Base-by-base conservation (phyloP, 192 early-diverging fungal genomes). In the Pilobolus umbonatus region DNA sequence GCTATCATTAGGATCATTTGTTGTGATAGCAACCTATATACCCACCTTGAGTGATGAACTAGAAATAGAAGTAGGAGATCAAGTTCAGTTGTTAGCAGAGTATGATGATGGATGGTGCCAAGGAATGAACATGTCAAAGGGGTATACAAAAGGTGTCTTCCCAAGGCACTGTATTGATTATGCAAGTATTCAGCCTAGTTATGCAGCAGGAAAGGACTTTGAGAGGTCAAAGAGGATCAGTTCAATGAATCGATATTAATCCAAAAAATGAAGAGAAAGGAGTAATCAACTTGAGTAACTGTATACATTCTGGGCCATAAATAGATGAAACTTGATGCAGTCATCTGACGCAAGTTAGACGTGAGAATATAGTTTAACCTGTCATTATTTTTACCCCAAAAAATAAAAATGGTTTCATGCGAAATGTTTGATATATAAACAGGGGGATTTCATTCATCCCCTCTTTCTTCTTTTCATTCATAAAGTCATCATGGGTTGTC, bases 81-180 rank as follows among this genome's bases (percentile, higher is more conserved):
- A 74, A 6, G 72, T 83, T 26, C 70, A 76, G 5, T 69, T 83
- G 22, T 44, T 79, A 12, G 65, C 67, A 30, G 75, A 77, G 45
- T 83, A 75, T 46, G 81, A 83, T 57, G 81, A 83, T 65, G 81
- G 81, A 9, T 83, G 81, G 81, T 76, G 75, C 54, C 67, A 72
- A 40, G 81, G 76, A 28, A 51, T 75, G 17, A 83, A 83, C 51
- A 59, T 76, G 36, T 64, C 76, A n/a, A 70, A 69, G 11, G 71
- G 65, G 2, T 66, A 71, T 31, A 48, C 55, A 24, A 62, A 73
- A 46, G 81, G 81, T 44, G 78, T 80, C 4, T 80, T 83, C 73
- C 81, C 81, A 12, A 62, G 71, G 40, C 75, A 79, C 42, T 80
- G 78, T 53, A 61, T 80, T 25, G 73, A 82, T 22, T 49, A 52